Evolutionary conservation across 768 basidiomycete genomes (phyloP), one percentile per base, ranked within the genome.

Genomic region (Boletus sp.): DNA sequence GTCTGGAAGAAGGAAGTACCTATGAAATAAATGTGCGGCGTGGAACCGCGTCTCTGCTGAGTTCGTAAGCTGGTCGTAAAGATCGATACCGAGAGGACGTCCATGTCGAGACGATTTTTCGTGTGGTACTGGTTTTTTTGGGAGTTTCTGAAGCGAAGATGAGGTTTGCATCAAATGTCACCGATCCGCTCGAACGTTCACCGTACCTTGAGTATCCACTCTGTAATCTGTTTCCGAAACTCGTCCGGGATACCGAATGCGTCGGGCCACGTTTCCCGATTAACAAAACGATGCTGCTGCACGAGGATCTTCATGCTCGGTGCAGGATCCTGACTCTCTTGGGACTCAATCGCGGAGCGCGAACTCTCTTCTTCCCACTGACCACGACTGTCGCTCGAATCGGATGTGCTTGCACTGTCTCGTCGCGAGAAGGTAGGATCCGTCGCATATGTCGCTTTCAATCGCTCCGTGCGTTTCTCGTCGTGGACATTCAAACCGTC

Each of bases 31-130:
- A 64, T 83, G 80, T 0, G 75, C 81, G 0, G 86, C 86, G 54
- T 88, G 86, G 60, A 87, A 88, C 4, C 84, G 78, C 15, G 86
- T 87, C 56, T 86, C 79, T 0, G 76, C 77, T 0, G 80, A 84
- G 3, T 72, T 77, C 8, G 67, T 66, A 28, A 89, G 75, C 53
- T 88, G 83, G 48, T 86, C 82, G 40, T 73, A 67, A 29, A 88
- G 65, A 30, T 67, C 56, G 17, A 12, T n/a, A 15, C 66, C 60
- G 8, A 24, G 18, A 2, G 7, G 52, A 28, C 47, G 49, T n/a
- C 18, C 15, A 15, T 45, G 24, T 32, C 14, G 24, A 39, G 36
- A n/a, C 14, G n/a, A 1, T 2, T 45, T 9, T 7, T 53, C 30
- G 11, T 5, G 2, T n/a, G 17, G 20, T 5, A 30, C 37, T 0